Percentiles rank a stretch among this genome's conserved stretches.
Conservation (phyloP, 108 stramenopile genomes). For the Cyclotella choctawhatcheeana region DNA sequence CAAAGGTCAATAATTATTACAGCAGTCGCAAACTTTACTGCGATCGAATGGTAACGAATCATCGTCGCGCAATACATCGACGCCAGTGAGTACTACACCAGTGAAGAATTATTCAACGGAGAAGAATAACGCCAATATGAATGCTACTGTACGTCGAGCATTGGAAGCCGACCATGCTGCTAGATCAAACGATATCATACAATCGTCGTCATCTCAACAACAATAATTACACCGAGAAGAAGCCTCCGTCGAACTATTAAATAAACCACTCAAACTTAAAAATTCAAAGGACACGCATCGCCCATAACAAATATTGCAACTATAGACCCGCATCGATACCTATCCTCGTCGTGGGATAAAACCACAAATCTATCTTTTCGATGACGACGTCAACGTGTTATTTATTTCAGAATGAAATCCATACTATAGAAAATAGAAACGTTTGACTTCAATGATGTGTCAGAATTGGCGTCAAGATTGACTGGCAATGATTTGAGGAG, state of each 20-base stretch:
- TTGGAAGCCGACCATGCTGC: no score
- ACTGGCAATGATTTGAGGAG: neutral
- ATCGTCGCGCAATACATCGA: no score
- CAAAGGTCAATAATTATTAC: no score
- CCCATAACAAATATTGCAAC: conserved; percentile 37
- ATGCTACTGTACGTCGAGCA: no score
- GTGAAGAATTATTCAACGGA: no score
- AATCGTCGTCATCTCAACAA: no score
- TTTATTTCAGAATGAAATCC: neutral
- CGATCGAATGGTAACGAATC: no score
- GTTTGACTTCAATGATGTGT: neutral
- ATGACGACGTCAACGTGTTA: neutral
- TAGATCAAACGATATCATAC: no score
- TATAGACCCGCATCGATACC: conserved; percentile 15
- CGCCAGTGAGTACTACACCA: no score
- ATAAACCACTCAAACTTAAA: conserved; percentile 23
- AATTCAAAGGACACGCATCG: conserved; percentile 35
- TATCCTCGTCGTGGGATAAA: conserved; percentile 44
- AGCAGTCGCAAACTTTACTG: no score
- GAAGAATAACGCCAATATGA: no score
- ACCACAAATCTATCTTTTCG: conserved; percentile 8
- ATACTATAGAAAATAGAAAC: neutral
- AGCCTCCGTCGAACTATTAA: neutral
- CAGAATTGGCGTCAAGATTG: neutral
- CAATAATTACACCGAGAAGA: neutral